phyloP scores from a whole-genome alignment of 2,329 filamentous ascomycete species.

The Nothophaeocryptopus gaeumannii region DNA sequence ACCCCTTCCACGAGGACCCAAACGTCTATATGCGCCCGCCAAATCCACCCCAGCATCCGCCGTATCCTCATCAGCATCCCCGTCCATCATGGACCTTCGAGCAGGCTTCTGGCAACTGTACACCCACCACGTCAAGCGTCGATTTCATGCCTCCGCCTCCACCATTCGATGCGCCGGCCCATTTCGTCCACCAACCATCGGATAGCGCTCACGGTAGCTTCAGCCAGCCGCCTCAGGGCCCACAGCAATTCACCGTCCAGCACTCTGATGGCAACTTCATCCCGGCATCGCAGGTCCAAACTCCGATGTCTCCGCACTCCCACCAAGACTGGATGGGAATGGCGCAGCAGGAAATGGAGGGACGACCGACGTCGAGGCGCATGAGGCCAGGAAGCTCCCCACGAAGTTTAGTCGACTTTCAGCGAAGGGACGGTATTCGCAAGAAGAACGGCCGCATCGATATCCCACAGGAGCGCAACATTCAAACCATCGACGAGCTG shows the following conservation, averaged over 20 bases:
- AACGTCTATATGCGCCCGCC: conserved; percentile 24
- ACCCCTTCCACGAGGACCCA: conserved; percentile 26
- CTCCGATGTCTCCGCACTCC: conserved; percentile 61
- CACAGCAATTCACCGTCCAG: conserved; percentile 38
- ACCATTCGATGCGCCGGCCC: conserved; percentile 36
- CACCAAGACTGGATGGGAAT: conserved; percentile 58
- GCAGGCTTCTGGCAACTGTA: conserved; percentile 66
- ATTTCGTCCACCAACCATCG: conserved; percentile 24
- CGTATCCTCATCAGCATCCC: conserved; percentile 63
- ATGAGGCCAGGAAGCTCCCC: conserved; percentile 69
- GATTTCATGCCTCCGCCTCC: conserved; percentile 52
- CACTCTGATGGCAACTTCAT: conserved; percentile 41
- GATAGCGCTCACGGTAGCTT: conserved; percentile 38
- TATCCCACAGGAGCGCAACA: conserved; percentile 88
- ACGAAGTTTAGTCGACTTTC: conserved; percentile 33
- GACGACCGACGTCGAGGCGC: conserved; percentile 48
- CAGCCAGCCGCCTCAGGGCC: conserved; percentile 39
- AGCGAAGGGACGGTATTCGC: conserved; percentile 80
- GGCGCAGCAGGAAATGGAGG: conserved; percentile 51
- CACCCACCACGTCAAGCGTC: conserved; percentile 65
- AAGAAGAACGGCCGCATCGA: conserved; percentile 99
- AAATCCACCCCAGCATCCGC: conserved; percentile 46
- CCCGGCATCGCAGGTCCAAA: conserved; percentile 51
- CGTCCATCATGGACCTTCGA: conserved; percentile 58
- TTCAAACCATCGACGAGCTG: conserved; percentile 90